A percentile compares a stretch with the other conserved stretches of the same genome.
Conservation (phyloP, 352 stramenopile genomes). For the Pseudoperonospora humuli region DNA sequence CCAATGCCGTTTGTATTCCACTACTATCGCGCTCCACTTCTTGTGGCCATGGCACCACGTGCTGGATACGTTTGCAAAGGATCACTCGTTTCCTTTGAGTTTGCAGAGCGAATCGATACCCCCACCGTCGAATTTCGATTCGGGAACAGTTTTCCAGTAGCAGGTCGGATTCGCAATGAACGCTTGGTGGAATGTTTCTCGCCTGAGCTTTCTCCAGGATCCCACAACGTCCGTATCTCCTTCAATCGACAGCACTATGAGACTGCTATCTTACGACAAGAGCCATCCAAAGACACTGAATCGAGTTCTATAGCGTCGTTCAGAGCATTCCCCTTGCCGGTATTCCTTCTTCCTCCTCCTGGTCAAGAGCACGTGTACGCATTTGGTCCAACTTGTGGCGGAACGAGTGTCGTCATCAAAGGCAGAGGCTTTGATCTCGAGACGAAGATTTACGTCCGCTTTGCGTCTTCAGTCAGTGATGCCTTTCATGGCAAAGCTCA, state of each 20-base stretch:
- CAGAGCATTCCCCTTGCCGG: slow-evolving; percentile 45
- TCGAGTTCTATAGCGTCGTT: slow-evolving; percentile 26
- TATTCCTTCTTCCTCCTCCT: slow-evolving; percentile 42
- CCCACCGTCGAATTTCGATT: slow-evolving; percentile 60
- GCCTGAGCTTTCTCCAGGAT: slow-evolving; percentile 34
- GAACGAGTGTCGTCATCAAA: slow-evolving; percentile 46
- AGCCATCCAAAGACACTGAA: not conserved
- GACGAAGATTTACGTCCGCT: slow-evolving; percentile 58
- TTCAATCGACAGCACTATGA: slow-evolving; percentile 71
- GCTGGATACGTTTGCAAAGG: slow-evolving; percentile 58
- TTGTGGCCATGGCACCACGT: slow-evolving; percentile 43
- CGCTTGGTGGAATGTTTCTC: slow-evolving; percentile 62
- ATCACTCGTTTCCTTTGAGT: slow-evolving; percentile 60
- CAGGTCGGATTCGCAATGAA: slow-evolving; percentile 28
- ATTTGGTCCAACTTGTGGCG: slow-evolving; percentile 40
- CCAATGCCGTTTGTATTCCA: slow-evolving; percentile 45
- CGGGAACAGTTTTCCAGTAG: slow-evolving; percentile 23
- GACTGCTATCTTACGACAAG: slow-evolving; percentile 7
- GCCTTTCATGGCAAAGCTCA: slow-evolving; percentile 29
- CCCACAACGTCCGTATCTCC: slow-evolving; percentile 41
- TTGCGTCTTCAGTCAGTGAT: slow-evolving; percentile 34
- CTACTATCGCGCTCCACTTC: slow-evolving; percentile 41
- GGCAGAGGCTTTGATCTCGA: slow-evolving; percentile 48
- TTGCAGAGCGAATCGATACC: slow-evolving; percentile 44
- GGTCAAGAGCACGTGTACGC: slow-evolving; percentile 31